Evolutionary conservation across 192 early-diverging fungal species (phyloP), one percentile per base, ranked within the genome.

Genomic region (Chytriomyces hyalinus): DNA sequence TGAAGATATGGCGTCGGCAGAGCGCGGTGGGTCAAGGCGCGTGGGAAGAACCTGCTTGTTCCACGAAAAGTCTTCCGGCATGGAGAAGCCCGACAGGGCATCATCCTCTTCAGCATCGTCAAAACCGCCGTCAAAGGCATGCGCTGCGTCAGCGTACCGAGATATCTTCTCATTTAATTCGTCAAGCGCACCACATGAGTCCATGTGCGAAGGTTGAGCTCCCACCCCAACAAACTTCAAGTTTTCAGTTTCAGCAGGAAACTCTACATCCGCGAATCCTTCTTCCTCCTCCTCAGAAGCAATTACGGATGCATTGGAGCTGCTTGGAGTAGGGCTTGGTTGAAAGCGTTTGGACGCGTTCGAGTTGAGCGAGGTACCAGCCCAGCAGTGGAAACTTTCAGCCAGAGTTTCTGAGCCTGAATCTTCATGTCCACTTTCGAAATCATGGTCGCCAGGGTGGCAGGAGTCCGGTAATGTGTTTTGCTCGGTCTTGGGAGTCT

Each of bases 261-360:
- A 81, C n/a, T 78, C 77, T 22, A 86, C 68, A 61, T 86, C 85
- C 24, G 79, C 85, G 66, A 80, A 86, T 15, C 59, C 77, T 45
- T 86, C 85, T 6, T 83, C 82, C 22, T 83, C 84, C n/a, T 77
- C 83, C 43, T 86, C 85, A 10, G 80, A 82, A 17, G 84, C 84
- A 60, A 83, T 65, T 1, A 81, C 75, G 59, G 79, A 81, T 43
- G 84, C 71, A 26, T 73, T 73, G 7, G 81, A 85, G 71, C 79
- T 80, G 63, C 73, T 75, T 24, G 84, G 84, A n/a, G 81, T 76
- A 0, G 84, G 83, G 61, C 80, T 82, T 7, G 60, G 61, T 45
- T 74, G 62, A 46, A 65, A 65, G 9, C 78, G 67, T 65, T 65
- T 74, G 11, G 26, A 44, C 64, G 43, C 15, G 15, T 26, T 65